Conservation (phyloP, 2,329 filamentous ascomycete genomes). For the Thielaviopsis euricoi region DNA sequence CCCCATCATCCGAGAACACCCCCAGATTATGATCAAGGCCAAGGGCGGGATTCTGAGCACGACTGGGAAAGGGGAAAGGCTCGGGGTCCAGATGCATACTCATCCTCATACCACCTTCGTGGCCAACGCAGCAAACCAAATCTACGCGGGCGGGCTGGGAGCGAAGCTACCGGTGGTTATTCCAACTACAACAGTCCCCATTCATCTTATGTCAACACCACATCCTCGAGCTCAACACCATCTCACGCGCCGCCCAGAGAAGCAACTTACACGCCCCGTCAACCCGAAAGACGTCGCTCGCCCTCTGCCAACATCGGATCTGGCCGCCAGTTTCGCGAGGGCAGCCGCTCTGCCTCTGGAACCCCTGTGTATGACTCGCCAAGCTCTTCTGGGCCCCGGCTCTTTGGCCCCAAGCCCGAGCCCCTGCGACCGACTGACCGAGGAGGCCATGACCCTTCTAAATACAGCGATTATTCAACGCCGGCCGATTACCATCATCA, state of each 20-base stretch:
- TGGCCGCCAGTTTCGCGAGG: conserved; percentile 3
- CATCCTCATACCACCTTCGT: conserved; percentile 3
- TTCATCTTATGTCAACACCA: neutral
- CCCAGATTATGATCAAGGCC: neutral
- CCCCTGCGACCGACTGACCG: conserved; percentile 3
- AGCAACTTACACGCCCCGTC: neutral
- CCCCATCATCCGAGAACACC: conserved; percentile 4
- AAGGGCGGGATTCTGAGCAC: conserved; percentile 1
- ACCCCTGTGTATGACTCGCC: conserved; percentile 6
- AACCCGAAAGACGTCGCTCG: conserved; percentile 2
- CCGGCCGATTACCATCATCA: conserved; percentile 4
- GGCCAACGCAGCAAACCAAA: conserved; percentile 5
- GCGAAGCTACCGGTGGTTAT: neutral
- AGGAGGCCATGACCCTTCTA: neutral
- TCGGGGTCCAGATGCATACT: neutral
- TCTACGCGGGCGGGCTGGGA: neutral
- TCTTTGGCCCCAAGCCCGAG: conserved; percentile 11
- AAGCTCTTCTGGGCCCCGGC: conserved; percentile 1
- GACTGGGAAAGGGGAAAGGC: conserved; percentile 1
- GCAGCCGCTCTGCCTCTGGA: conserved; percentile 6
- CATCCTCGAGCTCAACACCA: neutral
- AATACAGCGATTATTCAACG: conserved; percentile 1
- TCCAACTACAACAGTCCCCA: conserved; percentile 4
- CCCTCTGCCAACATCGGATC: conserved; percentile 3
- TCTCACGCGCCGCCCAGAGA: conserved; percentile 2